A percentile compares a stretch with the other conserved stretches of the same genome.
Conservation (phyloP, 257 asterid species). For the Capsicum chinense region DNA sequence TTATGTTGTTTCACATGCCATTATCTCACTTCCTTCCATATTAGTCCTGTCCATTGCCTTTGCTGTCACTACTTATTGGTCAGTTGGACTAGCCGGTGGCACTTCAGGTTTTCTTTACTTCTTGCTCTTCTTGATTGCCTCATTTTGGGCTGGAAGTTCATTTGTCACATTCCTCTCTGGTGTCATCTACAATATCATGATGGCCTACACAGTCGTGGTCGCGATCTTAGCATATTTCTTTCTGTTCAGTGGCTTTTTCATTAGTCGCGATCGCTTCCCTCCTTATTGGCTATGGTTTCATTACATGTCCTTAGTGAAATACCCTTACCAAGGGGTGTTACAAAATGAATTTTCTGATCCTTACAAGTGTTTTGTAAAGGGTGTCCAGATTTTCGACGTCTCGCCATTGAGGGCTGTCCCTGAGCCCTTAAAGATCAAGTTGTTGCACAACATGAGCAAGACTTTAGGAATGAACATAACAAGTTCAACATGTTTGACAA, state of each 20-base stretch:
- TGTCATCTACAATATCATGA: slow-evolving; percentile 44
- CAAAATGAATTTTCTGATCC: slow-evolving; percentile 50
- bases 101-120: slow-evolving; percentile 45
- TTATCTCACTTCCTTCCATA: slow-evolving; percentile 45
- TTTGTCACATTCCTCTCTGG: slow-evolving; percentile 57
- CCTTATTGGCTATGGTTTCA: slow-evolving; percentile 55
- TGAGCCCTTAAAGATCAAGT: slow-evolving; percentile 41
- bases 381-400: slow-evolving; percentile 44
- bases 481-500: slow-evolving; percentile 44
- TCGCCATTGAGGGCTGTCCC: slow-evolving; percentile 43
- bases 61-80: slow-evolving; percentile 42
- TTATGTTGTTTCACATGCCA: slow-evolving; percentile 52
- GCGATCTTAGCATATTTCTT: slow-evolving; percentile 48
- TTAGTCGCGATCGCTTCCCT: slow-evolving; percentile 46
- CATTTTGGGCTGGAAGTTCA: slow-evolving; percentile 54
- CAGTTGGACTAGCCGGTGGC: slow-evolving; percentile 53
- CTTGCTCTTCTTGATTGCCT: slow-evolving; percentile 42
- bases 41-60: slow-evolving; percentile 41
- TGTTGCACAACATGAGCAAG: slow-evolving; percentile 44
- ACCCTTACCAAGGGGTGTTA: slow-evolving; percentile 51
- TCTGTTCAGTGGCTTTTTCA: slow-evolving; percentile 49
- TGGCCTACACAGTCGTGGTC: slow-evolving; percentile 49
- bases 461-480: slow-evolving; percentile 42
- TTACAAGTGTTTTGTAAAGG: slow-evolving; percentile 41
- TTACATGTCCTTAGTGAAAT: slow-evolving; percentile 47